These are phyloP conservation scores for Glycyrrhiza uralensis DNA, from an alignment of 306 rosid species.

Conservation along the genomic window DNA sequence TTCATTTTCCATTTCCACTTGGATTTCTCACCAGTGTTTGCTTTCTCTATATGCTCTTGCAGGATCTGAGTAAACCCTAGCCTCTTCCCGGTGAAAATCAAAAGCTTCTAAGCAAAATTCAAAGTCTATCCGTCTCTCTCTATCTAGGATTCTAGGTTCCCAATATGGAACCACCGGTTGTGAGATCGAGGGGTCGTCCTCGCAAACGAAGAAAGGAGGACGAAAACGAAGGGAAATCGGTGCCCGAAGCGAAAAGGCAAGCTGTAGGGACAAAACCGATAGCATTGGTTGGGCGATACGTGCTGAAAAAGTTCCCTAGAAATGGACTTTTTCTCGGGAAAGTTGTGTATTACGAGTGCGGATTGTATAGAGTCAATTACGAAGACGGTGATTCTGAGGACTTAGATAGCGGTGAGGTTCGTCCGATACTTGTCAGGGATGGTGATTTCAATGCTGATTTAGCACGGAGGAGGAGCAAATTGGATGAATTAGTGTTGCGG, in stretches of 20 bases:
- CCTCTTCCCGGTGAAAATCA: not conserved
- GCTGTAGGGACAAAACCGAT: conserved; percentile 39
- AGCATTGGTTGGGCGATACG: conserved; percentile 59
- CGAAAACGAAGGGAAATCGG: conserved; percentile 38
- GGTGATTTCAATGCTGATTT: conserved; percentile 38
- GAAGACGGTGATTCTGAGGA: conserved; percentile 93
- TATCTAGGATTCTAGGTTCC: conserved; percentile 13
- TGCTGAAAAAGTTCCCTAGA: conserved; percentile 61
- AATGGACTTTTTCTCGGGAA: conserved; percentile 73
- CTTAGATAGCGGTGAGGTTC: conserved; percentile 76
- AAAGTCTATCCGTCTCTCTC: not conserved
- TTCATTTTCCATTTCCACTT: not conserved
- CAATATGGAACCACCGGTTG: conserved; percentile 65
- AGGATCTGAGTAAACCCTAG: conserved; percentile 42
- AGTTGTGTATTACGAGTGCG: conserved; percentile 59
- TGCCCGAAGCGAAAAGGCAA: conserved; percentile 42
- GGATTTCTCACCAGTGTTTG: not conserved
- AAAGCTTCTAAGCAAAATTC: conserved; percentile 19
- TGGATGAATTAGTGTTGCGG: conserved; percentile 43
- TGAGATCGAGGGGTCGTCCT: conserved; percentile 87
- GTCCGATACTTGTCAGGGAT: conserved; percentile 45
- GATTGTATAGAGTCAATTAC: conserved; percentile 67
- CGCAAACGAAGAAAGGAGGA: conserved; percentile 63
- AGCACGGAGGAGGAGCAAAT: conserved; percentile 37
- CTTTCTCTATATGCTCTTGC: not conserved